Evolutionary conservation across 2,329 filamentous ascomycete species (phyloP).

Genomic region (Botrytis deweyae): DNA sequence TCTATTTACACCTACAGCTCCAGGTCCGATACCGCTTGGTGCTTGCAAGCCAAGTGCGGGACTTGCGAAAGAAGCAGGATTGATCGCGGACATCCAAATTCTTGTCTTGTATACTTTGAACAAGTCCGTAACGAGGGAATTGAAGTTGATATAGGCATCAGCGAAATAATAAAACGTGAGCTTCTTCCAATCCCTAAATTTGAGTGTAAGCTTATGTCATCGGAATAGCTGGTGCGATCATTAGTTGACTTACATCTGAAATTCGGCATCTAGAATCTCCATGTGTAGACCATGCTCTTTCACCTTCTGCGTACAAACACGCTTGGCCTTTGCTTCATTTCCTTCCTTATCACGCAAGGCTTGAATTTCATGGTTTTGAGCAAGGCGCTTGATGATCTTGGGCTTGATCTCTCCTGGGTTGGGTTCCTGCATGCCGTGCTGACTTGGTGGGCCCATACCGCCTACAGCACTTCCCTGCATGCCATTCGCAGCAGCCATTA

Average conservation of each 20-base stretch:
- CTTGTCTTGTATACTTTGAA: constrained; percentile 99
- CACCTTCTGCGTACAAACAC: constrained; percentile 95
- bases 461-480: constrained; percentile 70
- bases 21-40: constrained; percentile 64
- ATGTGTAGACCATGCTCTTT: constrained; percentile 92
- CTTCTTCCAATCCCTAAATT: constrained; percentile 90
- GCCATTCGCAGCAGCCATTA: constrained; percentile 62
- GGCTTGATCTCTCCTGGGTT: constrained; percentile 79
- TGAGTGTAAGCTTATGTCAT: constrained; percentile 9
- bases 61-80: constrained; percentile 90
- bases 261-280: constrained; percentile 98
- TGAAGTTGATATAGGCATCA: constrained; percentile 98
- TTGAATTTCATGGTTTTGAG: constrained; percentile 86
- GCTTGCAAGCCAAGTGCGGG: constrained; percentile 71
- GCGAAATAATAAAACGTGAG: constrained; percentile 99
- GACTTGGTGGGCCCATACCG: constrained; percentile 73
- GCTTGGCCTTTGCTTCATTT: constrained; percentile 95
- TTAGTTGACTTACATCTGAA: constrained; percentile 77
- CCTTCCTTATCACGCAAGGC: constrained; percentile 92
- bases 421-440: constrained; percentile 71
- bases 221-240: background rate
- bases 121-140: constrained; percentile 90
- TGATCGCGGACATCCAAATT: constrained; percentile 99
- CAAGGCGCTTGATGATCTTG: constrained; percentile 94
- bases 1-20: constrained; percentile 58